phyloP scores from a whole-genome alignment of 805 yeast genomes.

The Wickerhamiella musiphila region DNA sequence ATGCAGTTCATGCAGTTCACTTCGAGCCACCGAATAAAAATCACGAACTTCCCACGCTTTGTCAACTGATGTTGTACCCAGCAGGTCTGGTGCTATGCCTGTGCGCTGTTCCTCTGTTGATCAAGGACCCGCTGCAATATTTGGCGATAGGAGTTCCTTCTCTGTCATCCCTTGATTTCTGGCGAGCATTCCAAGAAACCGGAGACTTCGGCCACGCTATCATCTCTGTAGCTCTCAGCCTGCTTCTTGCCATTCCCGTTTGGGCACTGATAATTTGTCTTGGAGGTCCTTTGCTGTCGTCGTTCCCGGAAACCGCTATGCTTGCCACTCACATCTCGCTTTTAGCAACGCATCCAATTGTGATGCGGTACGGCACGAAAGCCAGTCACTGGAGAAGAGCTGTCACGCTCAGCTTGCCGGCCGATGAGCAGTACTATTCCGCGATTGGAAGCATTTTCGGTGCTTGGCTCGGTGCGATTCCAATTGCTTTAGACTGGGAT shows the following conservation, averaged over 20 bases:
- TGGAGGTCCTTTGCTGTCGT: constrained; percentile 63
- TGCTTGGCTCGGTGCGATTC: constrained; percentile 84
- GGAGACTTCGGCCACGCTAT: constrained; percentile 15
- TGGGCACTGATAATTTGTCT: constrained; percentile 33
- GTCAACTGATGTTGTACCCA: constrained; percentile 11
- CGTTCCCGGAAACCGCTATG: constrained; percentile 36
- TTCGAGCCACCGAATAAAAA: too few species aligned
- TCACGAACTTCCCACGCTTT: too few species aligned
- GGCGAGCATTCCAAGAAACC: constrained; percentile 2
- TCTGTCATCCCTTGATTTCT: neutral
- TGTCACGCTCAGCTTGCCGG: constrained; percentile 16
- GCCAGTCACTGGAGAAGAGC: constrained; percentile 28
- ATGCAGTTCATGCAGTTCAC: too few species aligned
- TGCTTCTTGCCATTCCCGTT: constrained; percentile 18
- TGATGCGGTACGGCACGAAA: constrained; percentile 36
- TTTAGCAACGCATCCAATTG: constrained; percentile 46
- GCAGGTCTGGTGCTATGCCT: constrained; percentile 8
- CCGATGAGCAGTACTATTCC: constrained; percentile 22
- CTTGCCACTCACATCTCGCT: constrained; percentile 45
- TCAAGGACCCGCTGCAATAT: constrained; percentile 3
- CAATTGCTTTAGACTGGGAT: constrained; percentile 96
- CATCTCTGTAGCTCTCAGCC: constrained; percentile 17
- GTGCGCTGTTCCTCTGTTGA: constrained; percentile 10
- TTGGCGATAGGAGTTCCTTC: constrained; percentile 3
- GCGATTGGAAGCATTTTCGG: constrained; percentile 37